Conservation (phyloP, 2,329 filamentous ascomycete genomes). For the Torrubiella hemipterigena region DNA sequence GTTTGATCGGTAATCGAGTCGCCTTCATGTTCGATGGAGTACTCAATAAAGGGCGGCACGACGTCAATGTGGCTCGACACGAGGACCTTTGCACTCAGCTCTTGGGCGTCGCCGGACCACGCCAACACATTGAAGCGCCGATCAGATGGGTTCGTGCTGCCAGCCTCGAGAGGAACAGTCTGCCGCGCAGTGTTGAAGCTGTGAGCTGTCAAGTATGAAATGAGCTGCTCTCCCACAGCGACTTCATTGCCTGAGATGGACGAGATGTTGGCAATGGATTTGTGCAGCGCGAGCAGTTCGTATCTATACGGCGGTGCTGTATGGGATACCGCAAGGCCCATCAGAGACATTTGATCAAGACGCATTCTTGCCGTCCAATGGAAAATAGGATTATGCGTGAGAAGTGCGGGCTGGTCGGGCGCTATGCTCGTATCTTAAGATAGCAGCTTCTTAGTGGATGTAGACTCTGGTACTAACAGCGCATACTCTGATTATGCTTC, state of each 20-base stretch:
- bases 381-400: no score
- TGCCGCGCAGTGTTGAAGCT: conserved; percentile 33
- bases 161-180: conserved; percentile 20
- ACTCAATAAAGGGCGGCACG: conserved; percentile 62
- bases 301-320: conserved; percentile 26
- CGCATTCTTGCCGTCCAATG: no score
- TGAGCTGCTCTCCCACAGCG: conserved; percentile 55
- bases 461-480: no score
- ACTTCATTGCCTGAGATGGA: conserved; percentile 62
- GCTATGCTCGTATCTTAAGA: no score
- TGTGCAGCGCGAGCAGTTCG: conserved; percentile 59
- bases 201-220: conserved; percentile 45
- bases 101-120: conserved; percentile 35
- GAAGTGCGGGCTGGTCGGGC: no score
- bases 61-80: conserved; percentile 74
- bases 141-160: conserved; percentile 15
- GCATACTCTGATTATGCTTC: no score
- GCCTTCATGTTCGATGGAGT: conserved; percentile 43
- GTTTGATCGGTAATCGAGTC: conserved; percentile 30
- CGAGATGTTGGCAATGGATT: conserved; percentile 59
- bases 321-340: no score
- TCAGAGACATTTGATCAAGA: no score
- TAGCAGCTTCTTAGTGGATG: no score
- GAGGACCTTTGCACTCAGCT: conserved; percentile 45
- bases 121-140: conserved; percentile 64